Percentiles rank a stretch among this genome's conserved stretches.
Evolutionary conservation across 345 rosid species (phyloP).

Genomic region (Iberis pinnata): DNA sequence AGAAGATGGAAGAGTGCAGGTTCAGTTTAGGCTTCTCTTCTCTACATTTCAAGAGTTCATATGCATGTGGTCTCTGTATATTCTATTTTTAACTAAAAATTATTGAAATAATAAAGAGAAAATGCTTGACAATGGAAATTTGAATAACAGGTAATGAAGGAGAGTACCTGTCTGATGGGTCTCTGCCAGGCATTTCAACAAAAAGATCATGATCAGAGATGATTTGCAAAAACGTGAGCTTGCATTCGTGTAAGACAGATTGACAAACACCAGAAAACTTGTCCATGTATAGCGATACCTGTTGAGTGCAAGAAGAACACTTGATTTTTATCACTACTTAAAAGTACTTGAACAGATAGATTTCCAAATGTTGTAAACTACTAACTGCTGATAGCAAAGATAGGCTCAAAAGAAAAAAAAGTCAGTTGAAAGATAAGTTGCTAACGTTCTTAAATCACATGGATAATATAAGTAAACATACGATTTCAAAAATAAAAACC

Average conservation of each 20-base stretch:
- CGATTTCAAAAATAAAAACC: constrained; percentile 1
- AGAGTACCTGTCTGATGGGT: constrained; percentile 91
- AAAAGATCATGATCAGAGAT: constrained; percentile 96
- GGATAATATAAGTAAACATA: not conserved
- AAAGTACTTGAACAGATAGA: not conserved
- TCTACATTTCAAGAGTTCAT: constrained; percentile 2
- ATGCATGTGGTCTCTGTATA: constrained; percentile 10
- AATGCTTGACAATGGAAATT: constrained; percentile 10
- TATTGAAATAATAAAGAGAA: constrained; percentile 1
- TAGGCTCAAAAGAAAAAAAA: not conserved
- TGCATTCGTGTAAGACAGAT: constrained; percentile 90
- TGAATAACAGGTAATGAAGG: constrained; percentile 2
- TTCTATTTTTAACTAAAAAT: not conserved
- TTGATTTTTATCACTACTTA: constrained; percentile 5
- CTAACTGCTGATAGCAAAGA: constrained; percentile 8
- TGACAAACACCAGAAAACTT: constrained; percentile 99
- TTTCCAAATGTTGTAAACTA: constrained; percentile 13
- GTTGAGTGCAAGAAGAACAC: constrained; percentile 20
- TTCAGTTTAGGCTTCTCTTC: constrained; percentile 14
- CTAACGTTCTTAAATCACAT: not conserved
- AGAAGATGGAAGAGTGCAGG: constrained; percentile 3
- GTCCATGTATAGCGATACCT: constrained; percentile 97
- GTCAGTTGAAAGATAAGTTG: constrained; percentile 17
- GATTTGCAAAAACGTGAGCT: constrained; percentile 92
- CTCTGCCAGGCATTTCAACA: constrained; percentile 99